Conservation (phyloP, 108 stramenopile genomes). For the Discostella pseudostelligera region DNA sequence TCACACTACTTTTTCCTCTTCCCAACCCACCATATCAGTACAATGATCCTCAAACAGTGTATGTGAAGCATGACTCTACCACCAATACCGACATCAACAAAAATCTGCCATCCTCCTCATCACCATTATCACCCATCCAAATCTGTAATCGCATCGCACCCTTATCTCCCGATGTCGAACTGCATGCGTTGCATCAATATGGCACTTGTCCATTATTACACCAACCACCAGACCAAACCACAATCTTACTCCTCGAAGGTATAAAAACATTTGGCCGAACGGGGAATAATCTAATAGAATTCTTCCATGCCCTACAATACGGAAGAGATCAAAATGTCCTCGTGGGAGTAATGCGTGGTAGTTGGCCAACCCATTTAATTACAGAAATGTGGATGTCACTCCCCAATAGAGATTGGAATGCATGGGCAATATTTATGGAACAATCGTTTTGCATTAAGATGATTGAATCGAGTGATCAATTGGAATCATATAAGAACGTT, state of each 20-base stretch:
- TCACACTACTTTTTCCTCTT: too few relatives aligned
- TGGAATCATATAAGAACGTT: conserved; percentile 12
- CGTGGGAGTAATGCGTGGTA: conserved; percentile 23
- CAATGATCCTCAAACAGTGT: background rate
- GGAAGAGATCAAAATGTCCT: conserved; percentile 23
- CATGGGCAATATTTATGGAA: conserved; percentile 1
- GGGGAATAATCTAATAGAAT: conserved; percentile 30
- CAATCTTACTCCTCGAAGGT: background rate
- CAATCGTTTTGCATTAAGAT: conserved; percentile 16
- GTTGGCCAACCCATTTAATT: conserved; percentile 30
- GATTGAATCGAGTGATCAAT: conserved; percentile 4
- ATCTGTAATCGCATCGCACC: conserved; percentile 4
- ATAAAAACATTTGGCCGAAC: background rate
- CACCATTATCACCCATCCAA: background rate
- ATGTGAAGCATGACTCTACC: background rate
- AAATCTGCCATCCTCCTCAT: background rate
- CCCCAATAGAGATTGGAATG: background rate
- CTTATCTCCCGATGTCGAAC: background rate
- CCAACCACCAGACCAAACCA: background rate
- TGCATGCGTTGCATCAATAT: background rate
- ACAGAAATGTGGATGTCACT: conserved; percentile 37
- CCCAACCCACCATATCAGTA: too few relatives aligned
- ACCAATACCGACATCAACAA: too few relatives aligned
- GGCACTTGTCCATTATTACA: background rate
- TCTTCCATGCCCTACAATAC: conserved; percentile 43